phyloP scores from a whole-genome alignment of 129 eudicot species.

The carrot (Daucus carota) region DH1_v3.0 NC_030382.2:39345001-39345500 shows the following conservation, averaged over 20 bases:
- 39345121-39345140: conserved; percentile 91
- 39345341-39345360: conserved; percentile 86
- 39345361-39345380: conserved; percentile 71
- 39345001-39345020: conserved; percentile 84
- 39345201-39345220: conserved; percentile 86
- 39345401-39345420: conserved; percentile 81
- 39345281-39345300: conserved; percentile 75
- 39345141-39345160: conserved; percentile 72
- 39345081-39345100: conserved; percentile 95
- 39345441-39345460: conserved; percentile 74
- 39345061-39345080: conserved; percentile 67
- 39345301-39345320: conserved; percentile 94
- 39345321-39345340: conserved; percentile 80
- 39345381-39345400: conserved; percentile 62
- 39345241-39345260: conserved; percentile 95
- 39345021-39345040: conserved; percentile 55
- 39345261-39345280: conserved; percentile 75
- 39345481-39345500: conserved; percentile 84
- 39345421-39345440: conserved; percentile 87
- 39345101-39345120: conserved; percentile 86
- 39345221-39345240: conserved; percentile 70
- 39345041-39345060: conserved; percentile 81
- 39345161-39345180: conserved; percentile 84
- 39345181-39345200: conserved; percentile 89
- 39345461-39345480: conserved; percentile 82